Evolutionary conservation across 2,329 filamentous ascomycete genomes (phyloP).

Genomic region (Cylindrodendrum hubeiense): DNA sequence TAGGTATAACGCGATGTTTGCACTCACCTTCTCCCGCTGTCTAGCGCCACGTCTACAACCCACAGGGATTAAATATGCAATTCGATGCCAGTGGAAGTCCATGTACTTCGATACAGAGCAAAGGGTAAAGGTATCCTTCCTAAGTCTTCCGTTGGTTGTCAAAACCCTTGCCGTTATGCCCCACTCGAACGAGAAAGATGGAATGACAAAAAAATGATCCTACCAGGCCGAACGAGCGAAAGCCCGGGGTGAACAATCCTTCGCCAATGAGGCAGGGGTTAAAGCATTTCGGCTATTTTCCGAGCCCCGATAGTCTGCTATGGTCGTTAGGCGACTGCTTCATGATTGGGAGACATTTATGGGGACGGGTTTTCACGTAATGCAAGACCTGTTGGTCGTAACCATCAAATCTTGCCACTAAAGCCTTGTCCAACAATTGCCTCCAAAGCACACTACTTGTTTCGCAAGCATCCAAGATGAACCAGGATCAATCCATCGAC

Average conservation of each 20-base stretch:
- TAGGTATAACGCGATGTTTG: neutral
- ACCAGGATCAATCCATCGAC: slow-evolving; percentile 68
- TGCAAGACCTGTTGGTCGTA: too few relatives aligned
- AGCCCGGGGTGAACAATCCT: neutral
- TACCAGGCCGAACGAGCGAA: neutral
- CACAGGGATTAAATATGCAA: neutral
- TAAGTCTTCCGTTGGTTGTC: neutral
- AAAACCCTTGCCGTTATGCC: neutral
- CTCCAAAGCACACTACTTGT: too few relatives aligned
- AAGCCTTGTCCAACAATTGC: too few relatives aligned
- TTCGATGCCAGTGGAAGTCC: neutral
- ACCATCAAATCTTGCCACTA: too few relatives aligned
- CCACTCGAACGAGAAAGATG: neutral
- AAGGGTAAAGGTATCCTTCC: neutral
- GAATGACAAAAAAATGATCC: neutral
- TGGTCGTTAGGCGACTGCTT: too few relatives aligned
- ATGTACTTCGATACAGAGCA: neutral
- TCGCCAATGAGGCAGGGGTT: neutral
- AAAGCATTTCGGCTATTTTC: too few relatives aligned
- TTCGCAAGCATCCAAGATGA: slow-evolving; percentile 57
- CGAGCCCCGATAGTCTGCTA: too few relatives aligned
- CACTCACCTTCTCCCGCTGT: neutral
- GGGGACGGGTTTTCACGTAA: too few relatives aligned
- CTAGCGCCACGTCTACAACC: neutral
- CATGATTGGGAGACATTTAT: too few relatives aligned